Base-by-base conservation (phyloP, 371 early-diverging fungal genomes). In the Mucor circinelloides region DNA sequence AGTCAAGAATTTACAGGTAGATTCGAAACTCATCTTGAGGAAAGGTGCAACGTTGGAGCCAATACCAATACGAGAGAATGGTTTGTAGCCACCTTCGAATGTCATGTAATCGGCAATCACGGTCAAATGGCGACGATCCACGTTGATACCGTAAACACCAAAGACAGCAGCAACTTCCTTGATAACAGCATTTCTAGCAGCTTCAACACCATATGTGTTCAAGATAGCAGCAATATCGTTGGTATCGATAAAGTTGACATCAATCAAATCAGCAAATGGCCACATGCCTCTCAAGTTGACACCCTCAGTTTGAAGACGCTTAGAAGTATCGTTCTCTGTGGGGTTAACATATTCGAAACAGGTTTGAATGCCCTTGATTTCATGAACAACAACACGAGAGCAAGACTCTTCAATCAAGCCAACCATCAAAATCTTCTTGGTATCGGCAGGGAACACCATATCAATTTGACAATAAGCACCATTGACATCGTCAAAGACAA, bases 81-180 rank as follows among this genome's bases (percentile, higher is more conserved):
- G 94, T 73, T 96, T 97, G 86, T 94, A 98, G 5, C 94, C 97
- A 64, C 99, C 99, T 81, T 97, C 97, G 74, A 94, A 96, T 0
- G 99, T 99, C 99, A 99, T 99, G 81, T 98, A 99, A 76, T 99
- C 99, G 42, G 99, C 98, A 78, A 99, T 96, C 58, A 99, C 74
- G 6, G 94, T 88, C 77, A 99, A 87, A 80, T 99, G 99, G 34
- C 99, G 93, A 40, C 85, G 83, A 82, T 99, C 96, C 58, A 99
- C 97, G 63, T 79, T 86, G 72, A 99, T 99, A 71, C 99, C 97
- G 77, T 99, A 99, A 1, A 94, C 98, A 54, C 89, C 95, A 81
- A 99, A 99, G 31, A 99, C 99, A 46, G 87, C 85, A 27, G 88
- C 90, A 60, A 99, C 91, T 88, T 99, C 99, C 70, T 93, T 90